A percentile compares a stretch with the other conserved stretches of the same genome.
These are phyloP conservation scores for Colletotrichum sp. DNA, from an alignment of 2,329 filamentous ascomycete species.

Conservation along the genomic window DNA sequence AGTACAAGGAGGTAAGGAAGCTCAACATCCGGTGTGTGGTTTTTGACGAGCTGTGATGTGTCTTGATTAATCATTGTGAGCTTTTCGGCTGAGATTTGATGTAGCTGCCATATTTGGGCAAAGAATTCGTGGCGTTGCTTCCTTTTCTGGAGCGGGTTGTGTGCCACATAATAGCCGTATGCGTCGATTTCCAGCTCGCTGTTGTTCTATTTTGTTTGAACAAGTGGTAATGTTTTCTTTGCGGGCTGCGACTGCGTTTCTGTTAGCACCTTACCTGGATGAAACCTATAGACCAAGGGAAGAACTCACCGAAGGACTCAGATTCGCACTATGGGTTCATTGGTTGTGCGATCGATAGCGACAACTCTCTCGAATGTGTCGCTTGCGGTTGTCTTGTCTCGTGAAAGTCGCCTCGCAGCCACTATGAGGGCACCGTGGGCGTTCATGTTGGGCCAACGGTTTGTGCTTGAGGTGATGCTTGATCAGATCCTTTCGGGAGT, in stretches of 20 bases:
- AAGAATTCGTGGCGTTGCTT: not conserved
- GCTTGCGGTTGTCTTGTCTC: not conserved
- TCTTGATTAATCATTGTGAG: not conserved
- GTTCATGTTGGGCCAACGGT: not conserved
- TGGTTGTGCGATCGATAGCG: not conserved
- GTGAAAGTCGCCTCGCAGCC: not conserved
- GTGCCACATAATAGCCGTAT: not conserved
- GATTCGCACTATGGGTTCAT: not conserved
- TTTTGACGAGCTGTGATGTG: not conserved
- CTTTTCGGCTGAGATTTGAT: not conserved
- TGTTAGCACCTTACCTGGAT: fast-evolving
- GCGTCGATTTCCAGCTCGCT: not conserved
- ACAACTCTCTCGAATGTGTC: not conserved
- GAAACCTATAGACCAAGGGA: fast-evolving
- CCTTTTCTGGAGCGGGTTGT: not conserved
- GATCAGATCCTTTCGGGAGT: not conserved
- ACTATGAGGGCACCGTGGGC: not conserved
- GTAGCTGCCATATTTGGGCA: not conserved
- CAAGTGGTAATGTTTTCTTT: not conserved
- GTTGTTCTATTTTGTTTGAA: not conserved
- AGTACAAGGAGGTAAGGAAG: not conserved
- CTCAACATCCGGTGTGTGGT: not conserved
- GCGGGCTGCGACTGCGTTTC: not conserved
- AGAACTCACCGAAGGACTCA: not conserved
- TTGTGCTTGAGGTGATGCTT: not conserved